Base-by-base conservation (phyloP, 495 filamentous ascomycete species). In the Pyrenula massariospora region DNA sequence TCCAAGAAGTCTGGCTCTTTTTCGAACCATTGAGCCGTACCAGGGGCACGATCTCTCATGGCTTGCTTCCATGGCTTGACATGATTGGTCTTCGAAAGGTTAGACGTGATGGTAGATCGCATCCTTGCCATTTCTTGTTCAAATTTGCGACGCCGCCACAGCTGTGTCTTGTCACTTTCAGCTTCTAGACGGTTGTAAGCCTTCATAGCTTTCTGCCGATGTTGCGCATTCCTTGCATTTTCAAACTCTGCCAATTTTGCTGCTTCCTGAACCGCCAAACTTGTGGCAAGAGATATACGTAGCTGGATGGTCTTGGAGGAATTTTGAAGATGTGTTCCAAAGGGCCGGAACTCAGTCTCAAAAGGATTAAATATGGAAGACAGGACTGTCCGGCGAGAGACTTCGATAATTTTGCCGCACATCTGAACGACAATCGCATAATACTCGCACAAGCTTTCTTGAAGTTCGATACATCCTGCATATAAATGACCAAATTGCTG, bases 401-500 rank as follows among this genome's bases (percentile, higher is more conserved):
- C 60, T 61, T 65, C 50, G 12, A 72, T 50, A 31, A 63, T 58
- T 56, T 66, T 63, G 10, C 56, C 59, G 54, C 70, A 73, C 11
- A 70, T 57, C 12, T 59, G 53, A 19, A 73, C 50, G 5, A 73
- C 51, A 19, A 62, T 62, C 10, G 70, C 64, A 57, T 70, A 70
- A 57, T 64, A 73, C 22, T 58, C 57, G 50, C 61, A 73, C 21
- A 73, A 55, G 15, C 66, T 58, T 31, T 58, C 54, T 50, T 65
- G 70, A 24, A 73, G 62, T 23, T 60, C 52, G 15, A 52, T 36
- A 10, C 63, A 69, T 21, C 53, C 54, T 19, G 61, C 62, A 56
- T 65, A 70, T 3, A 73, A 62, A n/a, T 53, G 54, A 49, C 65
- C 58, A 60, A 70, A 73, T 50, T 71, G 59, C 22, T 56, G 42